Evolutionary conservation across 192 early-diverging fungal species (phyloP).

Genomic region (Geranomyces michiganensis): DNA sequence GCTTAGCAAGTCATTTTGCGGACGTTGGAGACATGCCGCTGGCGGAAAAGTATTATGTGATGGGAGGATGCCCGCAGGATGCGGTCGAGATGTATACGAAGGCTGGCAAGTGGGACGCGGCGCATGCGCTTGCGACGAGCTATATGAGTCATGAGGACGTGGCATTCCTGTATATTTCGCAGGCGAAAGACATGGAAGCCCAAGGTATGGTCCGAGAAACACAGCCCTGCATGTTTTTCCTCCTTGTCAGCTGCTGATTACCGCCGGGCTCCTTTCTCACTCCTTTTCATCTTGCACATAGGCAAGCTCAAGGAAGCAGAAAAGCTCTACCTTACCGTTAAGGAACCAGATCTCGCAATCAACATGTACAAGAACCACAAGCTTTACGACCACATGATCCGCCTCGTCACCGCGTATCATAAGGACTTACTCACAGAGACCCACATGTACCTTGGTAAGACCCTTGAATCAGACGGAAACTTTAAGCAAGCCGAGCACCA

Average conservation of each 20-base stretch:
- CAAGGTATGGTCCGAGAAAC: constrained; percentile 32
- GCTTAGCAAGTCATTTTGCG: constrained; percentile 60
- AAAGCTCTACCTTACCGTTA: constrained; percentile 62
- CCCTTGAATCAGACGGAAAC: constrained; percentile 64
- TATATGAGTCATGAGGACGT: constrained; percentile 66
- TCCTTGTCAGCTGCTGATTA: background rate
- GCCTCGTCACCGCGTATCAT: constrained; percentile 62
- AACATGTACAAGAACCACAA: constrained; percentile 75
- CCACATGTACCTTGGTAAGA: constrained; percentile 64
- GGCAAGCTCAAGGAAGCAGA: constrained; percentile 67
- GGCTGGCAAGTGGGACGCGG: constrained; percentile 64
- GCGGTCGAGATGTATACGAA: constrained; percentile 70
- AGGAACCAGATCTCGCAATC: constrained; percentile 67
- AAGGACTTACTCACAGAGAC: constrained; percentile 65
- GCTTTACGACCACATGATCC: constrained; percentile 70
- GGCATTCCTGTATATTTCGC: constrained; percentile 57
- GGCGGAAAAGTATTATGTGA: constrained; percentile 66
- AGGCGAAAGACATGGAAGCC: constrained; percentile 64
- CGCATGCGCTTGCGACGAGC: constrained; percentile 58
- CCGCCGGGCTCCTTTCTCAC: constrained; percentile 8
- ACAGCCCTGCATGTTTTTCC: background rate
- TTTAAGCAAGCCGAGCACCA: constrained; percentile 66
- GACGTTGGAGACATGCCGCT: constrained; percentile 42
- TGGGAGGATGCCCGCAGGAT: constrained; percentile 58
- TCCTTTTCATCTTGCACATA: constrained; percentile 8